phyloP scores from a whole-genome alignment of 192 early-diverging fungal species.

The Spizellomyces sp. region DNA sequence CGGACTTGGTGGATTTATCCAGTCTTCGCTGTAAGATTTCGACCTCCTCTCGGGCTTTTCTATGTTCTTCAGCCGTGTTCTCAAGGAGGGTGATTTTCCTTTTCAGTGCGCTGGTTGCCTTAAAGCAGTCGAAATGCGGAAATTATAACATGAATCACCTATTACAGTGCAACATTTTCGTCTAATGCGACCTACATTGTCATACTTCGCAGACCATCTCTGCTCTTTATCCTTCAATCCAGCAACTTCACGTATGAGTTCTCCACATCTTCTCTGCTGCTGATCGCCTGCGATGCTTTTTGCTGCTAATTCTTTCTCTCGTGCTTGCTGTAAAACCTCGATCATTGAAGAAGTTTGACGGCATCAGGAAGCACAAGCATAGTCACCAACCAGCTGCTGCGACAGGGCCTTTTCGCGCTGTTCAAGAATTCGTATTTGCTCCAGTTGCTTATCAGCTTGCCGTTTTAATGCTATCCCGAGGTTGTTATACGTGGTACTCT shows the following conservation, averaged over 20 bases:
- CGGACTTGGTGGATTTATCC: slow-evolving; percentile 64
- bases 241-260: slow-evolving; percentile 58
- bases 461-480: slow-evolving; percentile 68
- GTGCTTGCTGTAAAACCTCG: slow-evolving; percentile 37
- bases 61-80: slow-evolving; percentile 48
- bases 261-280: slow-evolving; percentile 57
- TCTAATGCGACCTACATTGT: slow-evolving; percentile 44
- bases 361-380: slow-evolving; percentile 26
- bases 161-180: too few species aligned
- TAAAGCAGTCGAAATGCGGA: background rate
- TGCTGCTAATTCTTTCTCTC: slow-evolving; percentile 68
- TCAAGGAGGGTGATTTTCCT: slow-evolving; percentile 54
- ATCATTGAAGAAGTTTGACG: background rate
- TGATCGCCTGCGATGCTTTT: slow-evolving; percentile 50
- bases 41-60: slow-evolving; percentile 61
- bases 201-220: slow-evolving; percentile 54
- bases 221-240: slow-evolving; percentile 68
- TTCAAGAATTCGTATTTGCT: slow-evolving; percentile 77
- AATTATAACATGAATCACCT: too few species aligned
- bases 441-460: slow-evolving; percentile 82
- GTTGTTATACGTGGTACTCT: slow-evolving; percentile 66
- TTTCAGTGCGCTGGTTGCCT: slow-evolving; percentile 60
- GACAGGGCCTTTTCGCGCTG: slow-evolving; percentile 74
- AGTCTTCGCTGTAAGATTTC: slow-evolving; percentile 60
- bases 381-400: slow-evolving; percentile 62